Conservation (phyloP, 2,329 filamentous ascomycete species). For the Exophiala spinifera region DNA sequence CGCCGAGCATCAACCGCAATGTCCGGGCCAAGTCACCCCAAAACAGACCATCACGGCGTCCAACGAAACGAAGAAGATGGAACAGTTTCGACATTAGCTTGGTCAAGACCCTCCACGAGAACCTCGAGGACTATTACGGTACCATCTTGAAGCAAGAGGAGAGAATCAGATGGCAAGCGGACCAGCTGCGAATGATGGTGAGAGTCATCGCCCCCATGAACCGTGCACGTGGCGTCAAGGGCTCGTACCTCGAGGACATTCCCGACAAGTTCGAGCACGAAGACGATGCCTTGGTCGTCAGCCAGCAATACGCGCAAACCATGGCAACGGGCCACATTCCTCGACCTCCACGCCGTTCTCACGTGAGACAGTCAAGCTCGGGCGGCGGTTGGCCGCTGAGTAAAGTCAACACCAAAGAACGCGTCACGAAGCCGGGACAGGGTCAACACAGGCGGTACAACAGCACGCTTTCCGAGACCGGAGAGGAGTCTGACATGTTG, state of each 20-base stretch:
- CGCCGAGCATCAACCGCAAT: background rate
- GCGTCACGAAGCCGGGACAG: background rate
- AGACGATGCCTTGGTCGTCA: background rate
- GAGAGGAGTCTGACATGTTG: background rate
- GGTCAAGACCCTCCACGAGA: slow-evolving; percentile 15
- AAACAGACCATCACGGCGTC: background rate
- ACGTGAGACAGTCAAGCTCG: background rate
- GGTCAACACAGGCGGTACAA: background rate
- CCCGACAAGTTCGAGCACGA: slow-evolving; percentile 1
- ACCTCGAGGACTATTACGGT: slow-evolving; percentile 17
- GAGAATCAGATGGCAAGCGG: slow-evolving; percentile 16
- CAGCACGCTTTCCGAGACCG: slow-evolving; percentile 5
- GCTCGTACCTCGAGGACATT: slow-evolving; percentile 4
- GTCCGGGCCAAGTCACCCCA: background rate
- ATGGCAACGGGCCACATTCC: background rate
- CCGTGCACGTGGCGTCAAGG: slow-evolving; percentile 6
- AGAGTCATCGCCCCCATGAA: slow-evolving; percentile 20
- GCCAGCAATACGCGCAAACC: background rate
- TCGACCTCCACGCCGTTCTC: too few relatives aligned
- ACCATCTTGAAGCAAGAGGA: slow-evolving; percentile 22
- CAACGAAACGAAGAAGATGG: slow-evolving; percentile 21
- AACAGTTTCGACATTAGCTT: slow-evolving; percentile 22
- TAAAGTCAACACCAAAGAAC: slow-evolving; percentile 2
- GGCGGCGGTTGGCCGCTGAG: background rate
- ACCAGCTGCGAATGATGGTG: slow-evolving; percentile 23